phyloP scores from a whole-genome alignment of 306 rosid species.

The Inga leiocalycina region DNA sequence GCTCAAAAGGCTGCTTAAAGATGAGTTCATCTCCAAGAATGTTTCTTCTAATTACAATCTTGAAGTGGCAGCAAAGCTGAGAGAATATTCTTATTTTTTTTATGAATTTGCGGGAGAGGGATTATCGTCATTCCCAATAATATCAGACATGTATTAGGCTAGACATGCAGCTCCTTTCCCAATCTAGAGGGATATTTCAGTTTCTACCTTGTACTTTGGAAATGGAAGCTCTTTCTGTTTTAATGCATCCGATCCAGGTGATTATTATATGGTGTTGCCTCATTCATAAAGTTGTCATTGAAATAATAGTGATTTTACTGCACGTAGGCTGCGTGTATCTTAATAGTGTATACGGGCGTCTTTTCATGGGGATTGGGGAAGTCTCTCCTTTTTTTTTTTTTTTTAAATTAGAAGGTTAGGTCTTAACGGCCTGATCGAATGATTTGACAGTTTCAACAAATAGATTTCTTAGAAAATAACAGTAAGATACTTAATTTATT shows the following conservation, averaged over 20 bases:
- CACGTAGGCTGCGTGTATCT: too few relatives aligned
- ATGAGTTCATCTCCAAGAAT: conserved; percentile 33
- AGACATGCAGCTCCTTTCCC: conserved; percentile 45
- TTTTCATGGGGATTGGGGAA: too few relatives aligned
- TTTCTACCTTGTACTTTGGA: conserved; percentile 35
- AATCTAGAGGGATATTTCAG: conserved; percentile 36
- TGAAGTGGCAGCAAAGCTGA: conserved; percentile 44
- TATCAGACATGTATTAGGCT: conserved; percentile 51
- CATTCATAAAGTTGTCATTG: neutral
- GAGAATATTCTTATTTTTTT: conserved; percentile 41
- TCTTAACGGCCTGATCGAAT: too few relatives aligned
- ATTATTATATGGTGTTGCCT: neutral
- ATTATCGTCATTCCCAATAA: conserved; percentile 55
- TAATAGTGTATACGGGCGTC: too few relatives aligned
- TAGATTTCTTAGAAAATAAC: too few relatives aligned
- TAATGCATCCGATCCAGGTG: neutral
- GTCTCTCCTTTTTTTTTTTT: too few relatives aligned
- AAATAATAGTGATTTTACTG: neutral
- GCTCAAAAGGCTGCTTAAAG: conserved; percentile 46
- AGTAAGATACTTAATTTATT: too few relatives aligned
- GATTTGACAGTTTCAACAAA: too few relatives aligned
- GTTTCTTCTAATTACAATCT: conserved; percentile 37
- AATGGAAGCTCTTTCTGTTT: conserved; percentile 30
- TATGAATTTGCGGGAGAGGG: conserved; percentile 56
- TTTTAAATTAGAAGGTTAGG: too few relatives aligned